A percentile compares a stretch with the other conserved stretches of the same genome.
Evolutionary conservation across 495 filamentous ascomycete species (phyloP).

Genomic region (Lasiosphaeria ovina): DNA sequence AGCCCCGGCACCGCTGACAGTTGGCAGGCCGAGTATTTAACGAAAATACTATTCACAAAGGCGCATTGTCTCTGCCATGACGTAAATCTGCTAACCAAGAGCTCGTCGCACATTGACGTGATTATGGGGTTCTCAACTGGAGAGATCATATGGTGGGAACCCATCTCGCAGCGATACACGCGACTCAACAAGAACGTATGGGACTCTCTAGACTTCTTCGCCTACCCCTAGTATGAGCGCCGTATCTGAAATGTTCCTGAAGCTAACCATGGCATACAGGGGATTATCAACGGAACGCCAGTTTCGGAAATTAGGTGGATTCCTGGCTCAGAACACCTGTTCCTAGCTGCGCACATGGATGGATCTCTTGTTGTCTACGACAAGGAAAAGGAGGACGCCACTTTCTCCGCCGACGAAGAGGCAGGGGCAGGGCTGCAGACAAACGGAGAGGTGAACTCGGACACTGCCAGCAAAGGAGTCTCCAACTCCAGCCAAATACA

Average conservation of each 20-base stretch:
- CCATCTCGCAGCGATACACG: slow-evolving; percentile 92
- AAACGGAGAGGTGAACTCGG: slow-evolving; percentile 36
- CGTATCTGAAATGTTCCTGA: neutral
- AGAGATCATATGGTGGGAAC: slow-evolving; percentile 98
- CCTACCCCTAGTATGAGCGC: neutral
- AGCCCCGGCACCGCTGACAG: slow-evolving; percentile 22
- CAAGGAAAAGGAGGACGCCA: slow-evolving; percentile 94
- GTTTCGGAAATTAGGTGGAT: slow-evolving; percentile 90
- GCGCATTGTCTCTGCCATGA: slow-evolving; percentile 95
- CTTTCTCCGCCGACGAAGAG: slow-evolving; percentile 50
- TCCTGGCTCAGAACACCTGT: slow-evolving; percentile 89
- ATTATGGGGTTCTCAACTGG: slow-evolving; percentile 94
- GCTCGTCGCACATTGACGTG: slow-evolving; percentile 75
- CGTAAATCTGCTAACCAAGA: slow-evolving; percentile 81
- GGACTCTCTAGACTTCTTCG: neutral
- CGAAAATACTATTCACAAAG: slow-evolving; percentile 94
- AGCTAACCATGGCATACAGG: slow-evolving; percentile 44
- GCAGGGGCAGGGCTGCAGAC: slow-evolving; percentile 22
- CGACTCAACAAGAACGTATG: slow-evolving; percentile 91
- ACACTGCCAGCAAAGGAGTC: slow-evolving; percentile 29
- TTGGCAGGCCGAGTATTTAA: slow-evolving; percentile 72
- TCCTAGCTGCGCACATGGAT: slow-evolving; percentile 90
- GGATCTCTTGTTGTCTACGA: slow-evolving; percentile 94
- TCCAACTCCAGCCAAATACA: slow-evolving; percentile 45
- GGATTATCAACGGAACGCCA: slow-evolving; percentile 78